These are phyloP conservation scores for Pseudogymnoascus sp. DNA, from an alignment of 2,329 filamentous ascomycete genomes.

Conservation along the genomic window DNA sequence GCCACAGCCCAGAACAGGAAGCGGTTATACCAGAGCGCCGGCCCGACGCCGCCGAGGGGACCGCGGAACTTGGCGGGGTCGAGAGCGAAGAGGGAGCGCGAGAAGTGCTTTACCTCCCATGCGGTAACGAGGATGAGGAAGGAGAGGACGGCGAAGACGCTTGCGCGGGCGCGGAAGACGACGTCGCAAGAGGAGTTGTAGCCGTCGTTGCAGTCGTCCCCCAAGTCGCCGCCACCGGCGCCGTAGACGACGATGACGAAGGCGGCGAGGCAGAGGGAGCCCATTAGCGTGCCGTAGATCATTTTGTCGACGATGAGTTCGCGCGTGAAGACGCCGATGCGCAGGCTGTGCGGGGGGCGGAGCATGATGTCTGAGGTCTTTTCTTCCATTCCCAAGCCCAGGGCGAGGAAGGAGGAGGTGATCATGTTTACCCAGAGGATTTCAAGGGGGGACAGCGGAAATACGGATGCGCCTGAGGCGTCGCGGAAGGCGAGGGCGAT, in stretches of 20 bases:
- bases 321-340: constrained; percentile 52
- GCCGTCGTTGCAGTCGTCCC: constrained; percentile 48
- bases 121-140: constrained; percentile 61
- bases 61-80: constrained; percentile 44
- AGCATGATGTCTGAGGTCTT: constrained; percentile 59
- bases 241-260: constrained; percentile 54
- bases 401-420: constrained; percentile 62
- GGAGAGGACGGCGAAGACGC: constrained; percentile 61
- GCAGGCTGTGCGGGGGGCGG: constrained; percentile 55
- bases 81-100: constrained; percentile 62
- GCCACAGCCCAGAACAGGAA: constrained; percentile 59
- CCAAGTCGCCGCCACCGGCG: constrained; percentile 46
- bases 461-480: constrained; percentile 48
- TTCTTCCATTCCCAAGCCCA: constrained; percentile 64
- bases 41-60: constrained; percentile 40
- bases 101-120: constrained; percentile 68
- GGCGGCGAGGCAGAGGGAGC: constrained; percentile 50
- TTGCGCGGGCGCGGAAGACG: constrained; percentile 57
- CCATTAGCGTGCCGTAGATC: constrained; percentile 57
- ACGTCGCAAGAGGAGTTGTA: constrained; percentile 43
- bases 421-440: constrained; percentile 73
- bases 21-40: constrained; percentile 59
- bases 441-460: constrained; percentile 63
- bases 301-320: constrained; percentile 61
- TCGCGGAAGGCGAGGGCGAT: constrained; percentile 65